phyloP scores from a whole-genome alignment of 257 asterid species.

The Paraleonurus japonicus region DNA sequence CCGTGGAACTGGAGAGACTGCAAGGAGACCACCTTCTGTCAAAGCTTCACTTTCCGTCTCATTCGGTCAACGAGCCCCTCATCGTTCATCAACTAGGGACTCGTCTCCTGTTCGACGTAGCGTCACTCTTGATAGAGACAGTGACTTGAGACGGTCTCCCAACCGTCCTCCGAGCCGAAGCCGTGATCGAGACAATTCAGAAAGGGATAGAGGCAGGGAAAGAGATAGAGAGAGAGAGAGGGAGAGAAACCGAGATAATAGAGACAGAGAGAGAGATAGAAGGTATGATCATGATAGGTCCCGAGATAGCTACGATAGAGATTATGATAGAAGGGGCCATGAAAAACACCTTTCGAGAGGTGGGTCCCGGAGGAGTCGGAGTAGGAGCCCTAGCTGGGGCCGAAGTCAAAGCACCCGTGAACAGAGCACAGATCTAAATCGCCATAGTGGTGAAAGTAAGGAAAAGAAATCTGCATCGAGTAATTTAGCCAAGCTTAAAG shows the following conservation, averaged over 20 bases:
- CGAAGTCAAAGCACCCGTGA: slow-evolving; percentile 47
- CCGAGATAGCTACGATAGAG: slow-evolving; percentile 57
- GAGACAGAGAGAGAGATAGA: slow-evolving; percentile 41
- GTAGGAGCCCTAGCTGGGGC: slow-evolving; percentile 65
- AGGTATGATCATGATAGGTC: slow-evolving; percentile 50
- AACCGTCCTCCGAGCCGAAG: slow-evolving; percentile 49
- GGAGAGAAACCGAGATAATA: slow-evolving; percentile 12
- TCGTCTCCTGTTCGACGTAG: slow-evolving; percentile 90
- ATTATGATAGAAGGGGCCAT: slow-evolving; percentile 56
- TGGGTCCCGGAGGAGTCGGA: slow-evolving; percentile 36
- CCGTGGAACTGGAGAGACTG: slow-evolving; percentile 83
- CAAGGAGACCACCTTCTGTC: slow-evolving; percentile 96
- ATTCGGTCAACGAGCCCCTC: slow-evolving; percentile 97
- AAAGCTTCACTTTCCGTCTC: slow-evolving; percentile 96
- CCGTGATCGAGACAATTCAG: slow-evolving; percentile 54
- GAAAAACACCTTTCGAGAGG: slow-evolving; percentile 40
- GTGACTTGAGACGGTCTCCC: slow-evolving; percentile 59
- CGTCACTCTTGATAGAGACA: slow-evolving; percentile 50
- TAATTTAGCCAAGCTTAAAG: slow-evolving; percentile 86
- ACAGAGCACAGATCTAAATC: slow-evolving; percentile 30
- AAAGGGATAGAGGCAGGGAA: slow-evolving; percentile 40
- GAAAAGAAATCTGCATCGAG: slow-evolving; percentile 62
- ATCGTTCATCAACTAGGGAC: slow-evolving; percentile 91
- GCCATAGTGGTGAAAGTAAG: slow-evolving; percentile 42
- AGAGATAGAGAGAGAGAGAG: slow-evolving; percentile 35